These are phyloP conservation scores for Botrytis aclada DNA, from an alignment of 2,329 filamentous ascomycete genomes.

Conservation along the genomic window DNA sequence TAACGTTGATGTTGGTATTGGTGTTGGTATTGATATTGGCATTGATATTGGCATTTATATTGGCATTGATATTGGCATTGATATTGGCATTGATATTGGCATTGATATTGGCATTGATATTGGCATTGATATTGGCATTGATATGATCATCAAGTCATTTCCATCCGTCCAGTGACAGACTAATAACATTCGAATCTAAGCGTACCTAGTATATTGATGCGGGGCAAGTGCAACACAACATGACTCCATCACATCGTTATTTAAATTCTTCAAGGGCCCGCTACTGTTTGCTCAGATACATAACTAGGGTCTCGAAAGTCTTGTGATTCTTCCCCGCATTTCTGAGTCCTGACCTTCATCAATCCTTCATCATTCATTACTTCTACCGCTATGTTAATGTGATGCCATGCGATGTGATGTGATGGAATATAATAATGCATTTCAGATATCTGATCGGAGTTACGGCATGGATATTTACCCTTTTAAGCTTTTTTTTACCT, in stretches of 20 bases:
- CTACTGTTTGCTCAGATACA: not conserved
- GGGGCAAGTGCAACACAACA: not conserved
- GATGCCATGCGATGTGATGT: not conserved
- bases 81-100: not conserved
- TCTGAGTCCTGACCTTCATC: not conserved
- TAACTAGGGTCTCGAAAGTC: not conserved
- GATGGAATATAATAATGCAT: not conserved
- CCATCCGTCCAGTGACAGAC: conserved; percentile 12
- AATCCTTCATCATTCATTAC: not conserved
- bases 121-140: not conserved
- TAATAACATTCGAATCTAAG: not conserved
- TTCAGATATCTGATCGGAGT: conserved; percentile 6
- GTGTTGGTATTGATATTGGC: not conserved
- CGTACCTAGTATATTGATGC: not conserved
- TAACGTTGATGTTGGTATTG: not conserved
- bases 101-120: not conserved
- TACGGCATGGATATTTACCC: not conserved
- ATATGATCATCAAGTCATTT: not conserved
- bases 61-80: not conserved
- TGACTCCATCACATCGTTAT: conserved; percentile 4
- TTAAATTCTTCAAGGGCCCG: not conserved
- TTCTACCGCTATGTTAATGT: not conserved
- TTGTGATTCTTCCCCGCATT: conserved; percentile 8
- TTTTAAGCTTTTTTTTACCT: not conserved
- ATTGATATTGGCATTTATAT: not conserved